These are phyloP conservation scores for Blastomyces gilchristii DNA, from an alignment of 2,329 filamentous ascomycete species.

Conservation along the genomic window DNA sequence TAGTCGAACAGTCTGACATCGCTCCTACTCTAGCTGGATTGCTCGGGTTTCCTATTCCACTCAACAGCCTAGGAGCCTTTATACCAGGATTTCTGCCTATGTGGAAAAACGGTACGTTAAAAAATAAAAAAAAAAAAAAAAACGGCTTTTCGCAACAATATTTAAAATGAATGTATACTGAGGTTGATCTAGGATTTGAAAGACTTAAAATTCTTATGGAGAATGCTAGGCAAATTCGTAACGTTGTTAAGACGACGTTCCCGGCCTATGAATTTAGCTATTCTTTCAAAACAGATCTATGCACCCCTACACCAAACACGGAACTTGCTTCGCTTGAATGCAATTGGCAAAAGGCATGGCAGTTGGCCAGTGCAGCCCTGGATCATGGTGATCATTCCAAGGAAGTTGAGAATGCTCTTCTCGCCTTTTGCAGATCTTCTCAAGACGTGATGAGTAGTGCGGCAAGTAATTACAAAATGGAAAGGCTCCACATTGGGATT, in stretches of 20 bases:
- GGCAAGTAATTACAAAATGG: constrained; percentile 81
- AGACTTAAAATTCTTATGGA: constrained; percentile 58
- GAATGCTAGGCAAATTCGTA: constrained; percentile 72
- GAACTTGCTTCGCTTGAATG: constrained; percentile 54
- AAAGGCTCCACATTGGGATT: constrained; percentile 32
- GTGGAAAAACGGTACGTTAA: constrained; percentile 54
- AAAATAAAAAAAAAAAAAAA: too few species aligned
- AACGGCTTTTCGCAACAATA: constrained; percentile 2
- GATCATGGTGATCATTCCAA: constrained; percentile 8
- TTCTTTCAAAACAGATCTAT: constrained; percentile 16
- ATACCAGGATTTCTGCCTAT: constrained; percentile 68
- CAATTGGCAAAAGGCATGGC: constrained; percentile 47
- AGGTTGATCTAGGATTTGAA: constrained; percentile 36
- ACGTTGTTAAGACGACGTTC: constrained; percentile 66
- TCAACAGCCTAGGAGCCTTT: constrained; percentile 82
- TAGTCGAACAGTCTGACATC: constrained; percentile 88
- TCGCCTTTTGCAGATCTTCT: constrained; percentile 56
- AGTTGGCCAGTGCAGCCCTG: constrained; percentile 16
- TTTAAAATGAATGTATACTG: constrained; percentile 12
- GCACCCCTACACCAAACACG: constrained; percentile 18
- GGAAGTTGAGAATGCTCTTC: constrained; percentile 21
- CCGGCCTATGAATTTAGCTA: constrained; percentile 42
- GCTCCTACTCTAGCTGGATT: constrained; percentile 80
- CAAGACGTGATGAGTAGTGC: constrained; percentile 77
- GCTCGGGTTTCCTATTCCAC: constrained; percentile 75